Base-by-base conservation (phyloP, 2,329 filamentous ascomycete species). In the Monosporascus sp. region DNA sequence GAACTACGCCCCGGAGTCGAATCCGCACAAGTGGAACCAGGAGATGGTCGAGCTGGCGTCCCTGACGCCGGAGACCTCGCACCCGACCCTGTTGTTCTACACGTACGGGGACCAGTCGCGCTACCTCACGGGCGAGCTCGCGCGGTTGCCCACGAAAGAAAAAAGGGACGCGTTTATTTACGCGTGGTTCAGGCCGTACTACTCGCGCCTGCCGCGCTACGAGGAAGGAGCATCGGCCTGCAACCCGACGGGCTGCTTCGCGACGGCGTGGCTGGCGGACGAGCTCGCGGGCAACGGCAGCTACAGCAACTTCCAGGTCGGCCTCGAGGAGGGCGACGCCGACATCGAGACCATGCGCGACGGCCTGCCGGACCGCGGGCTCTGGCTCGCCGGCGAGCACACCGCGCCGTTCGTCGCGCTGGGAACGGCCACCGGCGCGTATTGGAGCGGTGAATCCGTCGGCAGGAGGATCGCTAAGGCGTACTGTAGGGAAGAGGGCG, bases 321-420 rank as follows among this genome's bases (percentile, higher is more conserved):
- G 89, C 0, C 66, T 93, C 47, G 74, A 82, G 59, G 75, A 82
- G 6, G 89, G 86, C 1, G 89, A 92, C 60, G 74, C 77, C 53
- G 88, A 95, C 66, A 83, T 96, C 48, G 80, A 86, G 48, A 70
- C 68, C 3, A 80, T 90, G 71, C 74, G 84, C 2, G 72, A 79
- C 41, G 86, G 86, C 0, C 61, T 88, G 59, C 85, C 85, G 1
- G 83, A 82, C 14, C 74, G 83, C 22, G 85, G 88, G 0, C 66
- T 96, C 8, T 96, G 91, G 91, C 77, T 96, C 59, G 91, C 91
- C 0, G 91, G 91, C 0, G 91, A 96, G 72, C 91, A 96, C 72
- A 96, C 90, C 22, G 87, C 90, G 51, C 91, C 92, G 5, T 96
- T 96, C 73, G 85, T 95, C 27, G 91, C 89, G 11, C 70, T 97